Percentiles rank a stretch among this genome's conserved stretches.
Evolutionary conservation across 1,139 yeast species (phyloP).

Genomic region (Debaryomyces nepalensis): DNA sequence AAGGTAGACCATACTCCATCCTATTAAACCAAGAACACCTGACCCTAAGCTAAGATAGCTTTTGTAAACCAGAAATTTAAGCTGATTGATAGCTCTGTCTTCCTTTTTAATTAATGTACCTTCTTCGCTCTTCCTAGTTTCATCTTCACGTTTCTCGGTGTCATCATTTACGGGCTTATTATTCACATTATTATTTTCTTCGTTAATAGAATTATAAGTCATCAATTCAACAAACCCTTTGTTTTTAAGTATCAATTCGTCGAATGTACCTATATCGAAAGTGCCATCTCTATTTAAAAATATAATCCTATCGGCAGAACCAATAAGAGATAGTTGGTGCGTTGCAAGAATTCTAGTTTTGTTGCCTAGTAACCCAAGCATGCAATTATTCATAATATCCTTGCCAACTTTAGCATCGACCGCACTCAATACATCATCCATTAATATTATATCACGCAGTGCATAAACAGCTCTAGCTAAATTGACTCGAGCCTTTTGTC

Average conservation of each 20-base stretch:
- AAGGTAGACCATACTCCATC: constrained; percentile 25
- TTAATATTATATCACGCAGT: constrained; percentile 40
- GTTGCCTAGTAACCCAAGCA: constrained; percentile 37
- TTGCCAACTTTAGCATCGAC: constrained; percentile 57
- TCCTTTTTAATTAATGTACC: constrained; percentile 41
- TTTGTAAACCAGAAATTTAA: constrained; percentile 34
- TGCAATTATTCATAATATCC: constrained; percentile 46
- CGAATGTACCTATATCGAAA: constrained; percentile 39
- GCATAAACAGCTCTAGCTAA: constrained; percentile 53
- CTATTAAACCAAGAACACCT: constrained; percentile 39
- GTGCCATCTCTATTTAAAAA: constrained; percentile 48
- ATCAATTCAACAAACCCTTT: constrained; percentile 55
- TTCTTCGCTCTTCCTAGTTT: constrained; percentile 26
- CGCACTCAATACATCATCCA: constrained; percentile 54
- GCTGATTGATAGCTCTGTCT: constrained; percentile 46
- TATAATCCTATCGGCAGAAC: constrained; percentile 44
- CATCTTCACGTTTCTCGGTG: constrained; percentile 29
- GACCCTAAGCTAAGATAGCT: constrained; percentile 62
- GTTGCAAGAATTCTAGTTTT: constrained; percentile 53
- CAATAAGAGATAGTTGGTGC: constrained; percentile 50
- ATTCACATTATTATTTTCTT: constrained; percentile 25
- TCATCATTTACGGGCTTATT: constrained; percentile 24
- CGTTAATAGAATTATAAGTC: constrained; percentile 45
- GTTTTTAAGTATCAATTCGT: constrained; percentile 39
- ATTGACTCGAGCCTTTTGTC: constrained; percentile 53